Percentiles rank a stretch among this genome's conserved stretches.
These are phyloP conservation scores for Pythium aristosporum DNA, from an alignment of 352 stramenopile species.

Conservation along the genomic window DNA sequence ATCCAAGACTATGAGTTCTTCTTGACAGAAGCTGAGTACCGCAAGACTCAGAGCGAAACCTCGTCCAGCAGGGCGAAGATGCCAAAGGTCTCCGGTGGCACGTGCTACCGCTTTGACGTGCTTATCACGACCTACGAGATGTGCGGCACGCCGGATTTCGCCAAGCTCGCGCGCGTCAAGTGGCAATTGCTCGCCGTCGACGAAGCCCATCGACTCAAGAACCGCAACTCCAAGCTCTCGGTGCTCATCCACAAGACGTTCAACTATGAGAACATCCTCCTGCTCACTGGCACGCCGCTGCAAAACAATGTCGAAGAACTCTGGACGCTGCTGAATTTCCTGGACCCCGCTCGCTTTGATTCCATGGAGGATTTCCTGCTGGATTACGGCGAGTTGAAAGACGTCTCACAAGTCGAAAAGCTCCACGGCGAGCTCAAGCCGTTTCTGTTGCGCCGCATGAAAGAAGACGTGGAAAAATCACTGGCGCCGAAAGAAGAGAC, in stretches of 20 bases:
- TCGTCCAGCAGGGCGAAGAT: slow-evolving; percentile 26
- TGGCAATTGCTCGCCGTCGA: slow-evolving; percentile 98
- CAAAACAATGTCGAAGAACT: slow-evolving; percentile 93
- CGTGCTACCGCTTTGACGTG: slow-evolving; percentile 96
- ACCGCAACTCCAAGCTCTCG: slow-evolving; percentile 96
- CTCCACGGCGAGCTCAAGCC: slow-evolving; percentile 85
- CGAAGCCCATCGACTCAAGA: slow-evolving; percentile 99
- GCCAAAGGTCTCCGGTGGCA: slow-evolving; percentile 39
- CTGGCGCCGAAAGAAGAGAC: slow-evolving; percentile 88
- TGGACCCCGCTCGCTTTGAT: slow-evolving; percentile 93
- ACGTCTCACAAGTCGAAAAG: slow-evolving; percentile 84
- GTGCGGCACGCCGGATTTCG: slow-evolving; percentile 92
- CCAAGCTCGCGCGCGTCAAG: slow-evolving; percentile 89
- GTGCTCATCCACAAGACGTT: slow-evolving; percentile 78
- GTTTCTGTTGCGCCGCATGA: slow-evolving; percentile 86
- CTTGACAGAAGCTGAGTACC: slow-evolving; percentile 49
- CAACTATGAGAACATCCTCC: slow-evolving; percentile 79
- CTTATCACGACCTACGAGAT: slow-evolving; percentile 99
- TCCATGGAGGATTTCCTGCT: slow-evolving; percentile 93
- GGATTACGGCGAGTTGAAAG: slow-evolving; percentile 93
- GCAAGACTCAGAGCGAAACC: slow-evolving; percentile 1
- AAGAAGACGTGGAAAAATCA: slow-evolving; percentile 89
- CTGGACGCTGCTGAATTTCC: slow-evolving; percentile 99
- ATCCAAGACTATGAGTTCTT: slow-evolving; percentile 97
- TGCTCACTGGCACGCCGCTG: slow-evolving; percentile 90